phyloP scores from a whole-genome alignment of 176 grass and related monocot genomes.

The Raddia distichophylla region DNA sequence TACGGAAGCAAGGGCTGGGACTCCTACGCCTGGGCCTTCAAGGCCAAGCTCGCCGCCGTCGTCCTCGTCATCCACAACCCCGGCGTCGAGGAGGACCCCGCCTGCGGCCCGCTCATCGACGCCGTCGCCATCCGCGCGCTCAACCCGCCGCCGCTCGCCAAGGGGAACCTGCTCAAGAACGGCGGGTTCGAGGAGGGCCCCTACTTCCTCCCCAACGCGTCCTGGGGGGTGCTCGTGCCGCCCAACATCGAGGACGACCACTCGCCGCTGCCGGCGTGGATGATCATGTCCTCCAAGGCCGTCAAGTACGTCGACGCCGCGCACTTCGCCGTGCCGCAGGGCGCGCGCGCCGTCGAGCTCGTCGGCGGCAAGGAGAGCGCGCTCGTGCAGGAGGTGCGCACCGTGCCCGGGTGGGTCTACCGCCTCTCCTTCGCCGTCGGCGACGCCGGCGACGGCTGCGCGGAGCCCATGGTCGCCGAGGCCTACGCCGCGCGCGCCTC shows the following conservation, averaged over 20 bases:
- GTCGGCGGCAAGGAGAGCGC: conserved; percentile 86
- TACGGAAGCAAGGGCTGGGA: conserved; percentile 97
- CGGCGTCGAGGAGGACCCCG: conserved; percentile 84
- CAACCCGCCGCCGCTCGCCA: conserved; percentile 55
- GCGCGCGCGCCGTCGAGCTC: conserved; percentile 76
- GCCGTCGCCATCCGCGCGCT: conserved; percentile 66
- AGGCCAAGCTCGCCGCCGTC: conserved; percentile 55
- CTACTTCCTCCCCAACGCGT: conserved; percentile 71
- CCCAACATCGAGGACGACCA: conserved; percentile 94
- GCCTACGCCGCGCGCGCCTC: conserved; percentile 63
- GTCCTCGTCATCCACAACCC: conserved; percentile 81
- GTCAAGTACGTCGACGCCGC: conserved; percentile 88
- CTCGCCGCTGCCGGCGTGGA: conserved; percentile 86
- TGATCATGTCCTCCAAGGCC: conserved; percentile 87
- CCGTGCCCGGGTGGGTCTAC: conserved; percentile 62
- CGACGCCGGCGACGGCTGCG: conserved; percentile 67
- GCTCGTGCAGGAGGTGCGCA: conserved; percentile 75
- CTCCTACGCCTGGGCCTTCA: conserved; percentile 89
- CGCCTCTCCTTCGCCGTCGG: conserved; percentile 72
- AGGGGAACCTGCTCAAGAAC: conserved; percentile 87
- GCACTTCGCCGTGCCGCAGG: conserved; percentile 82
- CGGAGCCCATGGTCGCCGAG: conserved; percentile 67
- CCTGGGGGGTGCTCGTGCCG: conserved; percentile 82
- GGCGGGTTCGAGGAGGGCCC: conserved; percentile 89
- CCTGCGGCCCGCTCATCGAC: conserved; percentile 89